Base-by-base conservation (phyloP, 176 grass and related monocot species). In the Ensete ventricosum region DNA sequence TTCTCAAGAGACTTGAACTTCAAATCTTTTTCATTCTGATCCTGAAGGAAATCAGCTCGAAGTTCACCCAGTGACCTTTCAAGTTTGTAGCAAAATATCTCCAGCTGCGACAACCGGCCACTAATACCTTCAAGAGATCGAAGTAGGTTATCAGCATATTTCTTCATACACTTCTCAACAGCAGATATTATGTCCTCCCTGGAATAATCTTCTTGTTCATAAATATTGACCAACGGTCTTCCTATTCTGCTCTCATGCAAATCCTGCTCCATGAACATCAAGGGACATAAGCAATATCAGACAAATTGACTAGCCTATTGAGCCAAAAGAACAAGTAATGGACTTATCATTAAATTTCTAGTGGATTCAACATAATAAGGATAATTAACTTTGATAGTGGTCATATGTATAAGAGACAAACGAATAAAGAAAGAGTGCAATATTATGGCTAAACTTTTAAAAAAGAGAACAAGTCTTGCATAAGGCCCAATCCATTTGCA, bases 111-210 rank as follows among this genome's bases (percentile, higher is more conserved):
- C 52, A 99, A 23, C 52, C 95, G 89, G 14, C 95, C 95, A 55
- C 88, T 88, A 73, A 99, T 91, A 74, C 92, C 95, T 27, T 99
- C 95, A 64, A 99, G 86, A 14, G 84, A 91, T 1, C 89, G 71
- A 77, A 99, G 84, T 67, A 99, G 58, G 13, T 86, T 94, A n/a
- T 99, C 91, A 50, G 88, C 95, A 63, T 99, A 92, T 76, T 99
- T 99, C 78, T 99, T 94, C 95, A 99, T 94, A 78, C 90, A 99
- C 14, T 73, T 89, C 81, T 99, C 95, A 13, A 99, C 85, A 55
- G 67, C 81, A 52, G 75, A 83, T 14, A 85, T 90, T 21, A 94
- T 72, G 0, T 89, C 43, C 66, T 94, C 83, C 50, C 82, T 91
- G 17, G 86, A 91, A 77, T 64, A 60, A 20, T 78, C 89, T 55